Percentiles rank a stretch among this genome's conserved stretches.
Conservation (phyloP, 2,329 filamentous ascomycete species). For the Calonectria multiphialidica region DNA sequence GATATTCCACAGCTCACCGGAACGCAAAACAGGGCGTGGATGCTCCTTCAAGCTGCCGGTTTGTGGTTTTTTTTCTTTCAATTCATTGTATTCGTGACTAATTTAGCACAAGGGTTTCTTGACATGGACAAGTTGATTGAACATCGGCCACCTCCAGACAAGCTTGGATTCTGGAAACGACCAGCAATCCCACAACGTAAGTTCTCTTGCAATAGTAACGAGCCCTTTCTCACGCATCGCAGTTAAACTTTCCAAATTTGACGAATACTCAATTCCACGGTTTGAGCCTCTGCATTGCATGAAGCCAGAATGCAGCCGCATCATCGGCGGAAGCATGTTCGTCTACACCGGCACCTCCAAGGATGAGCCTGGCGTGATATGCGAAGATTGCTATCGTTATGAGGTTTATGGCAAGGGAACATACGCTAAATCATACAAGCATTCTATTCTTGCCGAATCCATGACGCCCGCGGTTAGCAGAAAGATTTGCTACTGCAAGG, state of each 20-base stretch:
- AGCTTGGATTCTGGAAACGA: neutral
- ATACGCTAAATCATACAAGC: neutral
- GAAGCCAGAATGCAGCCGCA: neutral
- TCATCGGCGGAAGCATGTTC: neutral
- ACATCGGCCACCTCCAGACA: neutral
- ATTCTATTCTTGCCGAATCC: neutral
- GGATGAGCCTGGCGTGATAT: neutral
- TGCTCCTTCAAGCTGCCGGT: neutral
- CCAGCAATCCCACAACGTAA: neutral
- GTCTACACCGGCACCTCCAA: neutral
- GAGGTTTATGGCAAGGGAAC: neutral
- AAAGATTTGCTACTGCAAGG: constrained; percentile 2
- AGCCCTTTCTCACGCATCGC: neutral
- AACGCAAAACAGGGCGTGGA: neutral
- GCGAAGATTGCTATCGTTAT: neutral
- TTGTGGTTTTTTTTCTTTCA: neutral
- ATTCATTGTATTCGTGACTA: neutral
- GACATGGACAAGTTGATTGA: neutral
- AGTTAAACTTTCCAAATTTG: constrained; percentile 1
- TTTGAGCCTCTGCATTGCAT: neutral
- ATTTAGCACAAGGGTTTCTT: neutral
- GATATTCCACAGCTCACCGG: neutral
- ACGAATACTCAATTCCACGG: neutral
- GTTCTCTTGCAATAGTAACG: neutral
- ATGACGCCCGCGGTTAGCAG: neutral